These are phyloP conservation scores for Alternaria angustiovoidea DNA, from an alignment of 2,329 filamentous ascomycete species.

Conservation along the genomic window DNA sequence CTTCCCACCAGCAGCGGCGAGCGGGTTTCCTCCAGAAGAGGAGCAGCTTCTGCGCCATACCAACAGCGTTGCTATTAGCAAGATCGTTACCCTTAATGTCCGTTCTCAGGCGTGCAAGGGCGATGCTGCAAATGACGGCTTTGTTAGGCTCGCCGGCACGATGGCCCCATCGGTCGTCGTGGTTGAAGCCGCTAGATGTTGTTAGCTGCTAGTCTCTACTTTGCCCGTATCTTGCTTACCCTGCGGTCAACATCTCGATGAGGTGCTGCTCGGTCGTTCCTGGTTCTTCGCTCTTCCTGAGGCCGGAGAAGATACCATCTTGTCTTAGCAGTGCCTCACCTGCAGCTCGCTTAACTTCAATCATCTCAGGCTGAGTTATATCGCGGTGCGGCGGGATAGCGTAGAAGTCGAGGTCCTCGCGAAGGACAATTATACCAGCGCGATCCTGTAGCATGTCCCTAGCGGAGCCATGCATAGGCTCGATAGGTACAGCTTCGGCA, in stretches of 20 bases:
- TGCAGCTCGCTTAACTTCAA: constrained; percentile 92
- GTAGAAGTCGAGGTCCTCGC: constrained; percentile 98
- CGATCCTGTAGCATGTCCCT: constrained; percentile 83
- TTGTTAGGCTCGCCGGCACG: constrained; percentile 98
- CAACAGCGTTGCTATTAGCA: constrained; percentile 78
- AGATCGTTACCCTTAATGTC: constrained; percentile 83
- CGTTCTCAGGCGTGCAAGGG: constrained; percentile 88
- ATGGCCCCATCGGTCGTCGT: constrained; percentile 94
- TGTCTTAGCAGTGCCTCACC: constrained; percentile 86
- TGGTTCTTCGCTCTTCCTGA: constrained; percentile 93
- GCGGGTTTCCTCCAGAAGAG: constrained; percentile 99
- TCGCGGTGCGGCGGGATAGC: constrained; percentile 86
- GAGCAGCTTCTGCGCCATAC: constrained; percentile 97
- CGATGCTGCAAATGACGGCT: constrained; percentile 96
- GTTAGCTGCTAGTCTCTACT: constrained; percentile 7
- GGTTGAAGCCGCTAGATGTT: constrained; percentile 82
- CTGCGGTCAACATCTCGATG: constrained; percentile 98
- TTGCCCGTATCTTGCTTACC: constrained; percentile 65
- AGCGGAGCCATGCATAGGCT: constrained; percentile 74
- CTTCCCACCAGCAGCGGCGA: constrained; percentile 98
- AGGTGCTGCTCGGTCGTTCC: constrained; percentile 97
- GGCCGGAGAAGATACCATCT: constrained; percentile 92
- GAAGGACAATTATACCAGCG: constrained; percentile 94
- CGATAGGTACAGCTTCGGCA: constrained; percentile 69
- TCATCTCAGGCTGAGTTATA: constrained; percentile 89